These are phyloP conservation scores for Orbilia ellipsospora DNA, from an alignment of 2,329 filamentous ascomycete genomes.

Conservation along the genomic window DNA sequence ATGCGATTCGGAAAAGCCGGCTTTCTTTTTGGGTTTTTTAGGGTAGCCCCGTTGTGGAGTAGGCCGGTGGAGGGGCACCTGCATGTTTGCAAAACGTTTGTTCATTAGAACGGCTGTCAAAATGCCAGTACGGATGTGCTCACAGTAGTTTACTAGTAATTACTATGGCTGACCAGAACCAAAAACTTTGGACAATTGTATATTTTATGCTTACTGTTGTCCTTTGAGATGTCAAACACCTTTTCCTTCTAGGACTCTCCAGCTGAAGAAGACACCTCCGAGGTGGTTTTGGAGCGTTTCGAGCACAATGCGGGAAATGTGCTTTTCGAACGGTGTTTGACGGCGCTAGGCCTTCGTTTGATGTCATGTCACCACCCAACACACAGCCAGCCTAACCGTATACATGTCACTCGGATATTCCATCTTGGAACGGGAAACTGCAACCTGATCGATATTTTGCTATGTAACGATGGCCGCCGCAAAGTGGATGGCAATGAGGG, in stretches of 20 bases:
- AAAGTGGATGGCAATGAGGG: background rate
- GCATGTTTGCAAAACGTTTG: background rate
- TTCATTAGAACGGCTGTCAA: too few relatives aligned
- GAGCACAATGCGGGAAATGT: background rate
- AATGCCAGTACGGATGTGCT: too few relatives aligned
- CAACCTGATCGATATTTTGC: background rate
- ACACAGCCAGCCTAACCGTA: background rate
- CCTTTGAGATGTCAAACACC: background rate
- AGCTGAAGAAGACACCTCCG: conserved; percentile 9
- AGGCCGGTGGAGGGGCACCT: background rate
- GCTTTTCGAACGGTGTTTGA: background rate
- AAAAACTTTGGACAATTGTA: too few relatives aligned
- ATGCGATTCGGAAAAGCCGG: conserved; percentile 30
- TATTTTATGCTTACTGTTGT: too few relatives aligned
- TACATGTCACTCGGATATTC: conserved; percentile 4
- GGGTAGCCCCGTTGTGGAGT: conserved; percentile 9
- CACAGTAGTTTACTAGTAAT: too few relatives aligned
- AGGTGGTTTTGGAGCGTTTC: conserved; percentile 3
- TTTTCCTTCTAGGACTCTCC: background rate
- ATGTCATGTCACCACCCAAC: background rate
- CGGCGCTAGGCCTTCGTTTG: too few relatives aligned
- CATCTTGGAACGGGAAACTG: background rate
- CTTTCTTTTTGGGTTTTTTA: background rate
- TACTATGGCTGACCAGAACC: too few relatives aligned
- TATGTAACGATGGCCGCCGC: background rate